Evolutionary conservation across 768 basidiomycete species (phyloP).

Genomic region (Podaxis sp.): DNA sequence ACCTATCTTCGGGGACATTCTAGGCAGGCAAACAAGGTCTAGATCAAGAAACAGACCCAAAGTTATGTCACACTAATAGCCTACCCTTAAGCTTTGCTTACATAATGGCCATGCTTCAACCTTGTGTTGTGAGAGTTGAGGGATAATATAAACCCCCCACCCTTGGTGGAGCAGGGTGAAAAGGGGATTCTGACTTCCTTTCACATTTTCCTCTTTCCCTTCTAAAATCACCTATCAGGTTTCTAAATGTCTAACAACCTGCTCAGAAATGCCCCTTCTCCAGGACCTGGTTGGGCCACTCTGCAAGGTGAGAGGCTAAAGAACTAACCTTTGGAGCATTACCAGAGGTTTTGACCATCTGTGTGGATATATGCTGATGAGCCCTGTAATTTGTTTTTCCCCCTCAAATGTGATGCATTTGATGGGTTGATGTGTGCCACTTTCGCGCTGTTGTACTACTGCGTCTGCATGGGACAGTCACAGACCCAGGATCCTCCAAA

Average conservation of each 20-base stretch:
- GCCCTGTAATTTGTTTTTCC: background rate
- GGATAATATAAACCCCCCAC: background rate
- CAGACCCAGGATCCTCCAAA: background rate
- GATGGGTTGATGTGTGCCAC: background rate
- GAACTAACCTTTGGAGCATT: background rate
- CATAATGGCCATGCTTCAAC: background rate
- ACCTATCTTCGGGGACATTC: background rate
- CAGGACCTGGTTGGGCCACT: constrained; percentile 2
- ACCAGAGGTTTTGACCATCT: background rate
- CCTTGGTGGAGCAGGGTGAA: background rate
- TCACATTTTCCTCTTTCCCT: background rate
- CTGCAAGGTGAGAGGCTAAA: constrained; percentile 1
- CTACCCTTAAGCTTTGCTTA: constrained; percentile 2
- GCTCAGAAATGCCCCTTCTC: background rate
- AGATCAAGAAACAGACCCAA: background rate
- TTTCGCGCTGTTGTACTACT: background rate
- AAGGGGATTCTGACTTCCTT: background rate
- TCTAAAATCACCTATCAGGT: background rate
- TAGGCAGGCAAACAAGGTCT: background rate
- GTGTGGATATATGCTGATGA: background rate
- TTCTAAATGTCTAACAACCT: background rate
- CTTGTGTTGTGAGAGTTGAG: background rate
- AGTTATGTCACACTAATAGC: background rate
- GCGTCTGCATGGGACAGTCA: background rate
- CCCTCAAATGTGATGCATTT: background rate